Base-by-base conservation (phyloP, 805 yeast species). In the Candida montana region DNA sequence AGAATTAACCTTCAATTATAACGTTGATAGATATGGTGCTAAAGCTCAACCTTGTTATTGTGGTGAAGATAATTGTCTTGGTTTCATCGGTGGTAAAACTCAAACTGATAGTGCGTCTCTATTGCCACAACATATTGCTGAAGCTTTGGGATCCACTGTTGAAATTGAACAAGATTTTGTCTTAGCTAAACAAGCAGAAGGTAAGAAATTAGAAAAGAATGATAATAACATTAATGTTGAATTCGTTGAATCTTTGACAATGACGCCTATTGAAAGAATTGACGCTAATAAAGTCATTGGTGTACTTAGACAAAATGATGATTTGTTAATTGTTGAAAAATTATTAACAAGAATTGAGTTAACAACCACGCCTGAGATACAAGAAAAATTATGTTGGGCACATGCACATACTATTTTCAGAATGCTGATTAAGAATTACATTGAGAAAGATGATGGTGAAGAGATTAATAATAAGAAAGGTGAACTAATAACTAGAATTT, bases 1-100 rank as follows among this genome's bases (percentile, higher is more conserved):
- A 62, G 99, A 91, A 59, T 78, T 91, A 51, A 87, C 97, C 1
- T 69, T 69, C 48, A 70, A 69, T 52, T 91, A 91, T 62, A 91
- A 91, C 55, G 98, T 93, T 27, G 99, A 91, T 63, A 71, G 98
- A 48, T 91, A 90, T 60, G 99, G 99, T 24, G 95, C 97, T 2
- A 82, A 81, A 44, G 88, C 95, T 12, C 98, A 93, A 65, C 83
- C 85, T 26, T 91, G 99, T 64, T 85, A 84, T 63, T 91, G 99
- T 67, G 96, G 95, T 3, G 95, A 89, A 50, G 71, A 83, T 23
- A 90, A 88, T 62, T 91, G 99, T 72, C 73, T 88, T 33, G 96
- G 97, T 27, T 82, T 83, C 50, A 77, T 91, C 69, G 99, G 98
- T 50, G 99, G 99, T 37, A 90, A 89, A 62, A 91, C 96, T 3